Evolutionary conservation across 495 filamentous ascomycete species (phyloP).

Genomic region (Penicillium ucsense): DNA sequence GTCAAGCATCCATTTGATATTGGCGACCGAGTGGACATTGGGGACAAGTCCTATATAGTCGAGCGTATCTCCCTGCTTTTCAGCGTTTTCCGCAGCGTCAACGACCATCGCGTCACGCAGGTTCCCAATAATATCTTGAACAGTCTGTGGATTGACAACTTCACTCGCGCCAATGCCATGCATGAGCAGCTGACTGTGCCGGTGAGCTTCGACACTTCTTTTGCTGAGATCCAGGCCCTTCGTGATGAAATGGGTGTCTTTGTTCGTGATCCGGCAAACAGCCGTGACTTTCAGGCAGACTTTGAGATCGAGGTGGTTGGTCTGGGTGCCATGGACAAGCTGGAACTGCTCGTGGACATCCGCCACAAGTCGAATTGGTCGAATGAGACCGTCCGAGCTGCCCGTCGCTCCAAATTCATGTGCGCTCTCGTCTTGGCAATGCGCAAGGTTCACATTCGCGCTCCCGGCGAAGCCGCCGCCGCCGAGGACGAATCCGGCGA

Average conservation of each 20-base stretch:
- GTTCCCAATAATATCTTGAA: slow-evolving; percentile 88
- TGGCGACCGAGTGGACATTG: slow-evolving; percentile 85
- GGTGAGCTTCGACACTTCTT: slow-evolving; percentile 73
- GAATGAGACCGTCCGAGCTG: slow-evolving; percentile 73
- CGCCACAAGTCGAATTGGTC: slow-evolving; percentile 95
- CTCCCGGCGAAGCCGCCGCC: slow-evolving; percentile 57
- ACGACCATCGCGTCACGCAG: slow-evolving; percentile 75
- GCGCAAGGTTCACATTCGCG: slow-evolving; percentile 77
- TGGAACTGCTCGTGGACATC: slow-evolving; percentile 73
- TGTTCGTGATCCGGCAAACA: slow-evolving; percentile 77
- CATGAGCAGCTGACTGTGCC: slow-evolving; percentile 71
- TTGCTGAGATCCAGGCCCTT: slow-evolving; percentile 78
- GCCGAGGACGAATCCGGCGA: slow-evolving; percentile 52
- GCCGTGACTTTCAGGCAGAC: slow-evolving; percentile 82
- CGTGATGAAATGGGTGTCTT: slow-evolving; percentile 75
- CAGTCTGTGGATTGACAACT: slow-evolving; percentile 85
- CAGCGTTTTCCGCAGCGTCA: slow-evolving; percentile 81
- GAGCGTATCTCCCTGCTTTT: slow-evolving; percentile 92
- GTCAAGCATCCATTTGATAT: slow-evolving; percentile 95
- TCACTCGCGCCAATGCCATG: slow-evolving; percentile 84
- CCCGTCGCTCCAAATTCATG: slow-evolving; percentile 91
- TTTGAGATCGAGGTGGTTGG: slow-evolving; percentile 67
- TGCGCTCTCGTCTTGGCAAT: slow-evolving; percentile 83
- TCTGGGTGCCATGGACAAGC: slow-evolving; percentile 79
- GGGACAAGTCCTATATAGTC: slow-evolving; percentile 59